Base-by-base conservation (phyloP, 129 eudicot species). In the Tagetes patula region DNA sequence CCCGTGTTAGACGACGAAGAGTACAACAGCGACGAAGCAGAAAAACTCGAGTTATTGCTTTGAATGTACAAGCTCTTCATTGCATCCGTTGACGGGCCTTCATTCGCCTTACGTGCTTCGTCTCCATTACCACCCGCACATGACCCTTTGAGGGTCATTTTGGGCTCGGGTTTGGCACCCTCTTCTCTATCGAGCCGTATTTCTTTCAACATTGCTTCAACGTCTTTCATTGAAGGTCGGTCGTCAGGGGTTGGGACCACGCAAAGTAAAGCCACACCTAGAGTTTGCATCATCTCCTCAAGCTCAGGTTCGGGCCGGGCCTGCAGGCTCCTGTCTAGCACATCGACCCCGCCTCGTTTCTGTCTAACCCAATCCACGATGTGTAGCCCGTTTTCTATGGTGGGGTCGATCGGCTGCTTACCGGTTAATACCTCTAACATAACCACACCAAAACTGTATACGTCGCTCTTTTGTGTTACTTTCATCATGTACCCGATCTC, bases 401-500 rank as follows among this genome's bases (percentile, higher is more conserved):
- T 90, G 1, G 99, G 99, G 74, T 94, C 99, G 4, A 94, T 89
- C 6, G 99, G 97, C 69, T 90, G 99, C 70, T 95, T 95, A 2
- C 99, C 96, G 1, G 99, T 95, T 64, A 95, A 55, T 27, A 95
- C 86, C 79, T 95, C 99, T 30, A 95, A 78, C 79, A 95, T 79
- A 12, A 95, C 99, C 8, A 95, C 97, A 7, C 99, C 99, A 71
- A 74, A 95, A 88, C 99, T 95, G 82, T 90, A 95, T 1, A 95
- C 99, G 6, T 95, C 99, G 14, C 97, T 95, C 83, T 95, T 95
- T 75, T 88, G 96, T 54, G 99, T 95, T 46, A 95, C 90, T 82
- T 95, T 95, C 97, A 88, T 86, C 93, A 85, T 88, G 93, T 88
- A 95, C 33, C 99, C 59, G 2, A 53, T 53, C 59, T 53, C 59